Conservation (phyloP, 1,139 yeast species). For the Saccharomyces hybrid region DNA sequence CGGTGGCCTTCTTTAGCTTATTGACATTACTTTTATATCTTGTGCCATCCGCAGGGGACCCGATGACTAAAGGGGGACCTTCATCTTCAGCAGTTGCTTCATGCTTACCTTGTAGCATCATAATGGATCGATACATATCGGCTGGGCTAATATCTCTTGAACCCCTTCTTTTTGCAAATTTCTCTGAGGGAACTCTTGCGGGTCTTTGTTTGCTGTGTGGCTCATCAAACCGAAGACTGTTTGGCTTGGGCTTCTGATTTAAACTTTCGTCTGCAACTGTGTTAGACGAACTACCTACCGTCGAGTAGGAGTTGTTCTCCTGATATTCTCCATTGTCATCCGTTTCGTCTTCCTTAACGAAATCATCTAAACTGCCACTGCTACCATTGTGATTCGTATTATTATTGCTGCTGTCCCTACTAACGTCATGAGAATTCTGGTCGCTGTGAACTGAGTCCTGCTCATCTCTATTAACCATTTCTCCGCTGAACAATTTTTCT, state of each 20-base stretch:
- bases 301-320: background rate
- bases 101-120: conserved; percentile 58
- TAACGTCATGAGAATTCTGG: background rate
- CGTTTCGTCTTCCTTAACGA: background rate
- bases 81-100: conserved; percentile 41
- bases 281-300: background rate
- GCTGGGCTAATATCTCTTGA: conserved; percentile 61
- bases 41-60: conserved; percentile 65
- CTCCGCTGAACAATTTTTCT: conserved; percentile 31
- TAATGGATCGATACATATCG: conserved; percentile 77
- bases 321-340: background rate
- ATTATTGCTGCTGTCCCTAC: background rate
- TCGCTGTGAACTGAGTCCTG: conserved; percentile 8
- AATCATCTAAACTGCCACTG: background rate
- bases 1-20: background rate
- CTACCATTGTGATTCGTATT: background rate
- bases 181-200: conserved; percentile 11
- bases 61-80: conserved; percentile 77
- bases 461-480: conserved; percentile 30
- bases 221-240: conserved; percentile 1
- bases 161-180: conserved; percentile 29
- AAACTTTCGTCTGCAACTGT: background rate
- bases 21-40: background rate
- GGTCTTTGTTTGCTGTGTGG: conserved; percentile 1
- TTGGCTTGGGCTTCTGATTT: conserved; percentile 5